phyloP scores from a whole-genome alignment of 176 grass and related monocot species.

The Triticum timopheevii region DNA sequence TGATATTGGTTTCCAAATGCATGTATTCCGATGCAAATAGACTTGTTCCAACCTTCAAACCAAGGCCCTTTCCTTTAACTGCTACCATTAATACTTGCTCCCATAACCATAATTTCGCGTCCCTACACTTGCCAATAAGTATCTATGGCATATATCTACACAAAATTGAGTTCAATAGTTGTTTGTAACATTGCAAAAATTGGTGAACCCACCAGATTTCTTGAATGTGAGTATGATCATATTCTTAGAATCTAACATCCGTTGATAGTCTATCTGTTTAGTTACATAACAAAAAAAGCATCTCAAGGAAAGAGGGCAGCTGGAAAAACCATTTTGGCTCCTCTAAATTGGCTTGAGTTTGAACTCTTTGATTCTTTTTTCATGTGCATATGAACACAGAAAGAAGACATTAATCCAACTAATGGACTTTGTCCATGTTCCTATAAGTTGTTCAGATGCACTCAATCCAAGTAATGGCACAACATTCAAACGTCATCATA shows the following conservation, averaged over 20 bases:
- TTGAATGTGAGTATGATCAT: background rate
- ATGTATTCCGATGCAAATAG: slow-evolving; percentile 93
- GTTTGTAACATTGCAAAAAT: background rate
- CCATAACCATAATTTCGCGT: background rate
- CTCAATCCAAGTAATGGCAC: background rate
- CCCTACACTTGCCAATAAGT: slow-evolving; percentile 57
- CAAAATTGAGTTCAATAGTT: background rate
- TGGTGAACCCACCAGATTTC: background rate
- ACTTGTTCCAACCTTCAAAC: slow-evolving; percentile 77
- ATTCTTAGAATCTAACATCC: background rate
- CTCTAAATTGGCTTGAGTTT: slow-evolving; percentile 63
- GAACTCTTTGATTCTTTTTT: slow-evolving; percentile 58
- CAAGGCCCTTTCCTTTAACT: background rate
- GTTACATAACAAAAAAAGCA: background rate
- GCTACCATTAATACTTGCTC: background rate
- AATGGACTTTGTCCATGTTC: background rate
- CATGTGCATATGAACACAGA: slow-evolving; percentile 29
- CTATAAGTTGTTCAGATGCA: background rate
- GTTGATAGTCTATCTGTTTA: background rate
- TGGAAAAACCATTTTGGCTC: slow-evolving; percentile 34
- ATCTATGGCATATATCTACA: slow-evolving; percentile 72
- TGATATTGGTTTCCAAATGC: slow-evolving; percentile 92
- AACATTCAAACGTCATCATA: background rate
- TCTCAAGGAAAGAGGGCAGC: background rate
- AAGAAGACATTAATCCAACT: slow-evolving; percentile 1